These are phyloP conservation scores for Hypoxylon sp. DNA, from an alignment of 2,329 filamentous ascomycete species.

Conservation along the genomic window DNA sequence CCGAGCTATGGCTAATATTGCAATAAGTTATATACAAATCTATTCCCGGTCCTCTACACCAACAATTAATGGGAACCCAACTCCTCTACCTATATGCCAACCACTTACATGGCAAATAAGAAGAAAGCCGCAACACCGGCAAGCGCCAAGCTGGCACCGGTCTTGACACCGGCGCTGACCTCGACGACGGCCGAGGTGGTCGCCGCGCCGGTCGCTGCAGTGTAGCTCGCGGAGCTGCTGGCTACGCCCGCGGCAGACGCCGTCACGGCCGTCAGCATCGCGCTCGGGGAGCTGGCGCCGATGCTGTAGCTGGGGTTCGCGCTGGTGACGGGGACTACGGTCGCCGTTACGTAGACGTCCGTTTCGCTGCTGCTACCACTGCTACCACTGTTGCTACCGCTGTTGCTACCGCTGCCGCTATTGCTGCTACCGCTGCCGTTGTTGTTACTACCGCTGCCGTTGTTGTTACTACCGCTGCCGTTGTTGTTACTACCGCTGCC, in stretches of 20 bases:
- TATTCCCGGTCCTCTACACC: not conserved
- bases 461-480: too few relatives aligned
- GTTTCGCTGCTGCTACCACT: conserved; percentile 26
- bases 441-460: too few relatives aligned
- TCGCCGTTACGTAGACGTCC: conserved; percentile 42
- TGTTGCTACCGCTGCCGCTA: too few relatives aligned
- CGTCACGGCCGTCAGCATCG: conserved; percentile 37
- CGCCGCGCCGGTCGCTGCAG: conserved; percentile 6
- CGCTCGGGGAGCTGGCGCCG: conserved; percentile 38
- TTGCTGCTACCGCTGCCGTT: too few relatives aligned
- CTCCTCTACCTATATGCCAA: not conserved
- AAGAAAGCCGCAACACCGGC: conserved; percentile 33
- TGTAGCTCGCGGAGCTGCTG: conserved; percentile 5
- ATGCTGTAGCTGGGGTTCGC: conserved; percentile 26
- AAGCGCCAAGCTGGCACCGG: conserved; percentile 33
- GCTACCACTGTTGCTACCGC: conserved; percentile 24
- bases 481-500: too few relatives aligned
- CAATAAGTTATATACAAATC: not conserved
- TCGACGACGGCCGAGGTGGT: conserved; percentile 11
- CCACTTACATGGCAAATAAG: conserved; percentile 32
- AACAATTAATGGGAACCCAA: not conserved
- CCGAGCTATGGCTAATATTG: not conserved
- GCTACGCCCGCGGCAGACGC: conserved; percentile 2
- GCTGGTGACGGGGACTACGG: conserved; percentile 41
- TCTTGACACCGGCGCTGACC: conserved; percentile 27